Conservation (phyloP, 257 asterid genomes). For the Mitragyna speciosa region DNA sequence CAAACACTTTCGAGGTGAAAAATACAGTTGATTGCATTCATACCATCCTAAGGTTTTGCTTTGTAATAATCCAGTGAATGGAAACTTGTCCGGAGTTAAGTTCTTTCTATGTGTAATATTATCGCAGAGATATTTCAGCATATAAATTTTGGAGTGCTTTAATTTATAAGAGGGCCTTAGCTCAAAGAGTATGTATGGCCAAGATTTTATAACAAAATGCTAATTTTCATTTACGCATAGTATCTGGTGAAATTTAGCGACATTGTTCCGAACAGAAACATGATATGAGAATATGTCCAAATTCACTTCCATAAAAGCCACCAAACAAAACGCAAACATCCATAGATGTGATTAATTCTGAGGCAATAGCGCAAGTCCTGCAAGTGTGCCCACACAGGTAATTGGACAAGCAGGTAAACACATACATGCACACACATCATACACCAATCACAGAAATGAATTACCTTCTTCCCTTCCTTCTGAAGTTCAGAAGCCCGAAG, state of each 20-base stretch:
- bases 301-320: background rate
- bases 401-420: background rate
- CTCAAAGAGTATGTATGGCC: background rate
- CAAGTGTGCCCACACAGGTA: background rate
- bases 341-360: background rate
- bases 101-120: background rate
- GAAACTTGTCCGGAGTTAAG: background rate
- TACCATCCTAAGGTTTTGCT: background rate
- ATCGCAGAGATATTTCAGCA: background rate
- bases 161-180: background rate
- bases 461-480: conserved; percentile 97
- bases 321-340: background rate
- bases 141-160: background rate
- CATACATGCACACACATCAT: background rate
- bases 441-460: background rate
- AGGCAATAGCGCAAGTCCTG: background rate
- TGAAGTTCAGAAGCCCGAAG: conserved; percentile 99
- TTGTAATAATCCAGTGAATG: background rate
- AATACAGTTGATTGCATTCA: background rate
- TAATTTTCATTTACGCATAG: background rate
- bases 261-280: background rate
- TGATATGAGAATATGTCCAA: background rate
- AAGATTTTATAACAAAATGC: background rate
- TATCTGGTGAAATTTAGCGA: background rate
- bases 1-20: background rate